Base-by-base conservation (phyloP, 2,329 filamentous ascomycete genomes). In the Lachnum nothofagi region DNA sequence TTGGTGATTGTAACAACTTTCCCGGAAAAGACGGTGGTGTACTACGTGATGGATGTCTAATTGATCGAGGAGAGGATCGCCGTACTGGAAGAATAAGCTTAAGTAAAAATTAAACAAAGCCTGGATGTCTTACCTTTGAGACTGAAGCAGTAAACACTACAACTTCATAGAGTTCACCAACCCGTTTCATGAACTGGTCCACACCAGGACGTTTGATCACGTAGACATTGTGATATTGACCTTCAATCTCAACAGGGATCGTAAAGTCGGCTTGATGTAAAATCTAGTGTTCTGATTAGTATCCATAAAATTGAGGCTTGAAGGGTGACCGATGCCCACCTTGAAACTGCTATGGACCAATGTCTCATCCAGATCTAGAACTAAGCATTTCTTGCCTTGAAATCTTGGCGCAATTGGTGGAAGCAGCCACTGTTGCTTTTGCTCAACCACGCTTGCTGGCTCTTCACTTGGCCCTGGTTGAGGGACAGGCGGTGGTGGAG, bases 121-220 rank as follows among this genome's bases (percentile, higher is more conserved):
- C 4, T 1, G 12, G 20, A n/a, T 19, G 35, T 10, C 74, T 59
- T 72, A 91, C 89, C 81, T 98, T 98, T 34, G 93, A 96, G 44
- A 98, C 93, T 7, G 93, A 98, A 45, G 93, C 93, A 34, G 93
- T 98, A 67, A 98, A 98, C 39, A 98, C 91, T 22, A 98, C 93
- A 42, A 98, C 91, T 72, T 98, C 93, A 64, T 97, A 98, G 42
- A 98, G 77, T 70, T 98, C 93, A 42, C 93, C 93, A 29, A 98
- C 91, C 51, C 93, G 79, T 76, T 97, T 97, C 89, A 98, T 96
- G 70, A 98, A 98, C 57, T 94, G 85, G 66, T 98, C 93, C 17
- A 98, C 93, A 46, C 93, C 93, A n/a, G 93, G 93, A 63, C 93
- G 83, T 73, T 98, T 98, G 68, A 98, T 98, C 57, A 98, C 93